Conservation (phyloP, 768 basidiomycete genomes). For the Termitomyces eurrhizus region DNA sequence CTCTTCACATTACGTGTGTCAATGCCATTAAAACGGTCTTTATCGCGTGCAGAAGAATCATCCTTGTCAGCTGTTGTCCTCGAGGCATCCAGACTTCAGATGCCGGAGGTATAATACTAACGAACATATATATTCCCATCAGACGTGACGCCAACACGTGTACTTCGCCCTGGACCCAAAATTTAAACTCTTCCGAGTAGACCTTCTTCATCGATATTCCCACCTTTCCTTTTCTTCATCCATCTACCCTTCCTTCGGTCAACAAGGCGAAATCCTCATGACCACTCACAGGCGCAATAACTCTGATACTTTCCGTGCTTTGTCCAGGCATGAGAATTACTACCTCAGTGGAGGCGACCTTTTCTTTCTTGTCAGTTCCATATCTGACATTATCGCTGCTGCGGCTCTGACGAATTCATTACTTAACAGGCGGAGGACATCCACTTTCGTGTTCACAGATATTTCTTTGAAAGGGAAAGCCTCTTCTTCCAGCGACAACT, state of each 20-base stretch:
- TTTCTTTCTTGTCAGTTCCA: constrained; percentile 42
- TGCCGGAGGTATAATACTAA: neutral
- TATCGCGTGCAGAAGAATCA: neutral
- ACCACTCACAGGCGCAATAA: constrained; percentile 10
- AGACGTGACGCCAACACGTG: constrained; percentile 26
- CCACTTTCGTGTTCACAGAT: constrained; percentile 50
- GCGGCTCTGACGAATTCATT: constrained; percentile 24
- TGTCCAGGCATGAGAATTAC: constrained; percentile 34
- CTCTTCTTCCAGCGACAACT: constrained; percentile 37
- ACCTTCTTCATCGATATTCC: constrained; percentile 33
- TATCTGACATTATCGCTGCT: constrained; percentile 22
- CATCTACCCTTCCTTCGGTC: constrained; percentile 24
- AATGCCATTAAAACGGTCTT: neutral
- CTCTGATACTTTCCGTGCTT: constrained; percentile 19
- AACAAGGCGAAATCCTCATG: constrained; percentile 21
- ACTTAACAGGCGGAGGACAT: constrained; percentile 45
- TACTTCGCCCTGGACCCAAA: constrained; percentile 29
- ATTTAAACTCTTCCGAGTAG: constrained; percentile 16
- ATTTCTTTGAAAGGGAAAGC: constrained; percentile 52
- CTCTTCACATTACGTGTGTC: constrained; percentile 4
- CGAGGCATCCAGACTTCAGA: constrained; percentile 10
- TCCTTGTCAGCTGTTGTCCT: constrained; percentile 13
- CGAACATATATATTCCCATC: constrained; percentile 16
- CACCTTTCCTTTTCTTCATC: constrained; percentile 20
- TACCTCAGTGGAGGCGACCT: constrained; percentile 51